Conservation (phyloP, 1,139 yeast genomes). For the Zygoascus sp. region DNA sequence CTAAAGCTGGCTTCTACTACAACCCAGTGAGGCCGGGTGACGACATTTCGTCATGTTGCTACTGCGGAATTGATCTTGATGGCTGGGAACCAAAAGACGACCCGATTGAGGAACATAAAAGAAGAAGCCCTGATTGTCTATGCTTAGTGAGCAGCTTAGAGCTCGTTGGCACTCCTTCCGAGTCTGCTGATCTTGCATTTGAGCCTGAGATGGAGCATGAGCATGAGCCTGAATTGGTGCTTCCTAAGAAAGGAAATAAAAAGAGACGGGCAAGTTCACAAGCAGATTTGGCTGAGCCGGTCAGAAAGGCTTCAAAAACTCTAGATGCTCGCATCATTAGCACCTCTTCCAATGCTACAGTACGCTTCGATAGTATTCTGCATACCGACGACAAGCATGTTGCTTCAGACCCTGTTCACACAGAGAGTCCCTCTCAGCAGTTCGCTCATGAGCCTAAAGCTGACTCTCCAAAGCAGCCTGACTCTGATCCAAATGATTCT, state of each 20-base stretch:
- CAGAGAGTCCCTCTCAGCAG: neutral
- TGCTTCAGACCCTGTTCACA: neutral
- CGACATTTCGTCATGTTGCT: conserved; percentile 67
- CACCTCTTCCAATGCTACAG: neutral
- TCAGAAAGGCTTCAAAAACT: neutral
- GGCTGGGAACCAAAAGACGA: conserved; percentile 70
- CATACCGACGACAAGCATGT: no score
- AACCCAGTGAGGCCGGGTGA: conserved; percentile 57
- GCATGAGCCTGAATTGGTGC: no score
- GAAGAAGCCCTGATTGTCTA: conserved; percentile 48
- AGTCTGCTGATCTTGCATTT: no score
- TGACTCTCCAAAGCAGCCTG: neutral
- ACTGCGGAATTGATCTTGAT: conserved; percentile 63
- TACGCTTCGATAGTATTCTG: neutral
- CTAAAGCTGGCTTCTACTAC: conserved; percentile 66
- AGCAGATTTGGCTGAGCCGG: neutral
- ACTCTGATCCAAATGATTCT: neutral
- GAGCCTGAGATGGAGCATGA: no score
- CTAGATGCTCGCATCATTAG: neutral
- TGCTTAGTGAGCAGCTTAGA: conserved; percentile 32
- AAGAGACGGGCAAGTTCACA: neutral
- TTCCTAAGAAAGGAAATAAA: neutral
- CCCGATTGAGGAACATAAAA: conserved; percentile 44
- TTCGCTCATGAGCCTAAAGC: neutral
- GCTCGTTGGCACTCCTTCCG: no score